Evolutionary conservation across 2,329 filamentous ascomycete species (phyloP).

Genomic region (Fusarium napiforme): DNA sequence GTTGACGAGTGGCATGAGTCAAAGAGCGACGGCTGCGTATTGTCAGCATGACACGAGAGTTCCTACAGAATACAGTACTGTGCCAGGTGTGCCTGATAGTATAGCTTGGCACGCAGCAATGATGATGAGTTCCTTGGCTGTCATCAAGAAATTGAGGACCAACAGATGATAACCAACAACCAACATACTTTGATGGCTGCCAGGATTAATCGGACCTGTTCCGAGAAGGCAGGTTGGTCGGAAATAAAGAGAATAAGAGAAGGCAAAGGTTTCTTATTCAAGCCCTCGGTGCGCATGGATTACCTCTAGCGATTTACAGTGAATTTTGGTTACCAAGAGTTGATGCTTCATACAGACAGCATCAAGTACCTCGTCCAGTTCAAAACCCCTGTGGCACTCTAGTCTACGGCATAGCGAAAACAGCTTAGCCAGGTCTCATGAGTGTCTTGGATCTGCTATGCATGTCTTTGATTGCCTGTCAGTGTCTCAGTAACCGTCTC

Average conservation of each 20-base stretch:
- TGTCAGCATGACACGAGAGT: conserved; percentile 13
- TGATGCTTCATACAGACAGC: background rate
- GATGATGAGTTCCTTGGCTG: background rate
- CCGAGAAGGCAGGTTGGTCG: conserved; percentile 15
- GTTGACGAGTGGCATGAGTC: background rate
- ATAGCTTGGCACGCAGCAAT: conserved; percentile 8
- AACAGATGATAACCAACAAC: conserved; percentile 19
- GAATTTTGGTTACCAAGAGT: background rate
- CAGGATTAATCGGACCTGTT: conserved; percentile 29
- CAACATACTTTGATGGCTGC: conserved; percentile 15
- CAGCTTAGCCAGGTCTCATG: conserved; percentile 2
- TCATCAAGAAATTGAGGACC: conserved; percentile 1
- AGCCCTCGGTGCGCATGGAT: conserved; percentile 4
- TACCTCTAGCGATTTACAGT: background rate
- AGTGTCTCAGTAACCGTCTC: background rate
- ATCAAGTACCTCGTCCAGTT: background rate
- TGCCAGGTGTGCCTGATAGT: conserved; percentile 17
- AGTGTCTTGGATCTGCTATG: conserved; percentile 23
- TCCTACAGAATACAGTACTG: background rate
- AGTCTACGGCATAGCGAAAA: background rate
- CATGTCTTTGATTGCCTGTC: conserved; percentile 26
- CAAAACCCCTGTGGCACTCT: background rate
- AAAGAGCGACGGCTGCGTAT: background rate
- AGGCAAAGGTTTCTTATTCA: background rate
- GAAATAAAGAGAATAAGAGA: conserved; percentile 11